Evolutionary conservation across 139 green algal genomes (phyloP), one percentile per base, ranked within the genome.

Genomic region (Auxenochlorella pyrenoidosa): DNA sequence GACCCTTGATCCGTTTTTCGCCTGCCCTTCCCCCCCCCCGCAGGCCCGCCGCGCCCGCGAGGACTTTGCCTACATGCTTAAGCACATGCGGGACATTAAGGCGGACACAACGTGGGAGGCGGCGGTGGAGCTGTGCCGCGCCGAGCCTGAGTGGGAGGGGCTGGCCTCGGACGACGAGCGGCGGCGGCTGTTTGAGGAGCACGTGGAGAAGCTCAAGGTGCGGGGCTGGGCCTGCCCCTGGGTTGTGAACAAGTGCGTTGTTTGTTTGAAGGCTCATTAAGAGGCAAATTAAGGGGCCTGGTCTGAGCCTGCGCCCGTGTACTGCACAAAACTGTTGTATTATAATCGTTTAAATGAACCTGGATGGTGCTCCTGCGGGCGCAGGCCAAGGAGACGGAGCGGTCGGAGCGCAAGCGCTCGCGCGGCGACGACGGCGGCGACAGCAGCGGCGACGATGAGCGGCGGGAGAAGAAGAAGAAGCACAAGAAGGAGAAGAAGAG

Each of bases 101-200:
- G 28, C 80, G 0, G 92, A 90, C 79, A 93, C 82, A 5, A 82
- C 86, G 38, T 95, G 92, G 94, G 90, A 93, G 32, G 89, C 91
- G 26, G 87, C 88, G 32, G 78, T 91, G 34, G 78, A 82, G 41
- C 71, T 89, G 18, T 89, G 94, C 68, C 77, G 80, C 24, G 79
- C 76, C 0, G 90, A 95, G 84, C 88, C 89, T 0, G 92, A 95
- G 83, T 94, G 93, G 80, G 89, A 89, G 44, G 91, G 93, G 88
- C 44, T 95, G 63, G 65, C 80, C 12, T 51, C 78, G 24, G 86
- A 94, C 43, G 86, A 88, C 32, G 91, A 93, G 26, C 85, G 83
- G 28, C 26, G 83, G 34, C 44, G 77, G 38, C 51, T 95, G 86
- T 96, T 94, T 89, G 89, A 93, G 58, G 92, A 93, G 77, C 66